These are phyloP conservation scores for Boletus sp. DNA, from an alignment of 768 basidiomycete species.

Conservation along the genomic window DNA sequence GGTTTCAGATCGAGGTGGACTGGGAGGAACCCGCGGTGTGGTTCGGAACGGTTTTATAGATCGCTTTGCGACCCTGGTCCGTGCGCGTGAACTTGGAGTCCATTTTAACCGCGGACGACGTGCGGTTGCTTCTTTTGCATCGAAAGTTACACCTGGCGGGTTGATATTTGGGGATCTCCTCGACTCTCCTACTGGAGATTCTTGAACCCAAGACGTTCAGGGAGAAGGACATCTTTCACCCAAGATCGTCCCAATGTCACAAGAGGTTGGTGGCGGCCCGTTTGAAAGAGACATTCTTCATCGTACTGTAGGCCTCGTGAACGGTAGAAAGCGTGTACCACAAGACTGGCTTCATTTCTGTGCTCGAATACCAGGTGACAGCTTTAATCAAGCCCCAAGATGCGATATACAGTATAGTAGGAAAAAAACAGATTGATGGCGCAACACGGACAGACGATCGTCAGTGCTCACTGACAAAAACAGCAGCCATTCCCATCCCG, in stretches of 20 bases:
- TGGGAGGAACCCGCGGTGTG: constrained; percentile 26
- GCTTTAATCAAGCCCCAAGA: neutral
- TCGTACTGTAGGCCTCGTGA: neutral
- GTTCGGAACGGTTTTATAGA: constrained; percentile 28
- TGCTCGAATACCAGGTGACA: neutral
- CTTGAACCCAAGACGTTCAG: constrained; percentile 56
- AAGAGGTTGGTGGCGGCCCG: constrained; percentile 58
- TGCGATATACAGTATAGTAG: neutral
- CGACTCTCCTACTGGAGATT: constrained; percentile 35
- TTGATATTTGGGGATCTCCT: constrained; percentile 68
- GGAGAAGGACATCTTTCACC: constrained; percentile 59
- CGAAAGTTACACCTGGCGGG: constrained; percentile 73
- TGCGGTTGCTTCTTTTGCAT: constrained; percentile 21
- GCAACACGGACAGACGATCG: neutral
- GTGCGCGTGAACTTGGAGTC: constrained; percentile 41
- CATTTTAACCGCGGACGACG: constrained; percentile 2
- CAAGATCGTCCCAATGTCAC: constrained; percentile 59
- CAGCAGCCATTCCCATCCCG: constrained; percentile 88
- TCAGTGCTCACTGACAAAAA: constrained; percentile 83
- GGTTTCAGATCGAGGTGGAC: constrained; percentile 41
- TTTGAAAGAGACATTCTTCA: constrained; percentile 48
- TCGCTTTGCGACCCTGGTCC: constrained; percentile 38
- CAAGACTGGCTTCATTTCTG: too few relatives aligned
- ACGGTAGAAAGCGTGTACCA: too few relatives aligned
- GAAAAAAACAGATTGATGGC: neutral